phyloP scores from a whole-genome alignment of 169 alveolate species.

The Toxoplasma gondii region DNA sequence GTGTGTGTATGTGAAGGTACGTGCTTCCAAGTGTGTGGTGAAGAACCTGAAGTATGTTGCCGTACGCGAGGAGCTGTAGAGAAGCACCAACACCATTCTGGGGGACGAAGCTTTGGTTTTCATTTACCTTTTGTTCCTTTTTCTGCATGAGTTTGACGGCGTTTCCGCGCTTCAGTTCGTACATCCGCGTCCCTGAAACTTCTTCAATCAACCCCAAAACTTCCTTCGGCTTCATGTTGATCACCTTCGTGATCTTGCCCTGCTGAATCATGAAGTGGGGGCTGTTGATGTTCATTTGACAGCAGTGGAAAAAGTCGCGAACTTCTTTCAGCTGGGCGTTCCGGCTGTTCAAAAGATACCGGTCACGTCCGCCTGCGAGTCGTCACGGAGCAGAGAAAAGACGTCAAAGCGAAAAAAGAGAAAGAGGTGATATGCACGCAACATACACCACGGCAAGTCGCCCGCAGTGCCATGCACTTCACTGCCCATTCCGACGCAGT shows the following conservation, averaged over 20 bases:
- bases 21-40: not conserved
- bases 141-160: conserved; percentile 89
- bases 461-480: too few species aligned
- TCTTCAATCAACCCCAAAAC: conserved; percentile 96
- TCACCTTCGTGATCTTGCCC: conserved; percentile 96
- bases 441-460: not conserved
- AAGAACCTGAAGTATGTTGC: too few species aligned
- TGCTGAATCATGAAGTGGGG: conserved; percentile 99
- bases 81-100: too few species aligned
- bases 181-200: conserved; percentile 97
- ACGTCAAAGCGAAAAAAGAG: not conserved
- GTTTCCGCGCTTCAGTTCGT: conserved; percentile 94
- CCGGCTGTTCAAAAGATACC: conserved; percentile 96
- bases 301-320: conserved; percentile 92
- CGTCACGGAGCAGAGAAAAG: not conserved
- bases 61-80: too few species aligned
- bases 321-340: conserved; percentile 93
- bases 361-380: conserved; percentile 93
- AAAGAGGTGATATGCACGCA: not conserved
- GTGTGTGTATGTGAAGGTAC: not conserved
- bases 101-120: too few species aligned
- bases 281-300: conserved; percentile 96
- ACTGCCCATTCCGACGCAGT: too few species aligned
- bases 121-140: conserved; percentile 79
- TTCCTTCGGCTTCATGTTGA: conserved; percentile 98